phyloP scores from a whole-genome alignment of 768 basidiomycete species.

The Mycena galopus region DNA sequence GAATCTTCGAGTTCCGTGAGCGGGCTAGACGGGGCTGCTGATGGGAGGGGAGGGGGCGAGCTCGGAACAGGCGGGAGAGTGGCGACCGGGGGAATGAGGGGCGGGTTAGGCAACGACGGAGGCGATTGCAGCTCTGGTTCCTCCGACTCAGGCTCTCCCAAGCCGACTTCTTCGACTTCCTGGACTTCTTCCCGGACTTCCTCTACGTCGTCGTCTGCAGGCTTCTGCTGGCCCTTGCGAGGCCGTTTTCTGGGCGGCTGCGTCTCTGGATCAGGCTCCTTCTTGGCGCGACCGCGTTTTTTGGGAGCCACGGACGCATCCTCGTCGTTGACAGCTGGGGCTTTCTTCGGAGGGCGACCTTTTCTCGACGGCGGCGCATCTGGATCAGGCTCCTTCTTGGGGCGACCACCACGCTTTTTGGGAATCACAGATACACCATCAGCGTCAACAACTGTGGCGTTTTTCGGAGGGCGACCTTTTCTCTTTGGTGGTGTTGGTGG shows the following conservation, averaged over 20 bases:
- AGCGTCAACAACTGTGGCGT: background rate
- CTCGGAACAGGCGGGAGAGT: conserved; percentile 2
- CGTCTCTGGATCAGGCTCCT: conserved; percentile 30
- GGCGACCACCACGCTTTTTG: conserved; percentile 43
- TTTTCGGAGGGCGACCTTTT: conserved; percentile 22
- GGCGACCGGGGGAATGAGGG: conserved; percentile 22
- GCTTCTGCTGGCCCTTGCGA: conserved; percentile 36
- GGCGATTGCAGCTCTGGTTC: conserved; percentile 20
- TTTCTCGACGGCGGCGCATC: background rate
- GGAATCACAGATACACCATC: conserved; percentile 22
- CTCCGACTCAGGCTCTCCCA: conserved; percentile 31
- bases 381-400: no score
- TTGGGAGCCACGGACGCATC: conserved; percentile 30
- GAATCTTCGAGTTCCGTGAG: background rate
- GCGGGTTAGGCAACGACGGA: background rate
- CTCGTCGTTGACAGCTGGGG: conserved; percentile 1
- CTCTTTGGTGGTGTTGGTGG: conserved; percentile 45
- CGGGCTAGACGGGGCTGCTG: conserved; percentile 8
- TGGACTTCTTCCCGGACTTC: no score
- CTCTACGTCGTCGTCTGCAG: background rate
- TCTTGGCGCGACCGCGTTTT: conserved; percentile 56
- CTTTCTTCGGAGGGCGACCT: conserved; percentile 14
- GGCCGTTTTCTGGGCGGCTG: conserved; percentile 51
- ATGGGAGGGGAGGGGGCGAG: background rate
- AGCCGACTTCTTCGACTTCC: background rate